Evolutionary conservation across 768 basidiomycete genomes (phyloP), one percentile per base, ranked within the genome.

Genomic region (Auricularia sp.): DNA sequence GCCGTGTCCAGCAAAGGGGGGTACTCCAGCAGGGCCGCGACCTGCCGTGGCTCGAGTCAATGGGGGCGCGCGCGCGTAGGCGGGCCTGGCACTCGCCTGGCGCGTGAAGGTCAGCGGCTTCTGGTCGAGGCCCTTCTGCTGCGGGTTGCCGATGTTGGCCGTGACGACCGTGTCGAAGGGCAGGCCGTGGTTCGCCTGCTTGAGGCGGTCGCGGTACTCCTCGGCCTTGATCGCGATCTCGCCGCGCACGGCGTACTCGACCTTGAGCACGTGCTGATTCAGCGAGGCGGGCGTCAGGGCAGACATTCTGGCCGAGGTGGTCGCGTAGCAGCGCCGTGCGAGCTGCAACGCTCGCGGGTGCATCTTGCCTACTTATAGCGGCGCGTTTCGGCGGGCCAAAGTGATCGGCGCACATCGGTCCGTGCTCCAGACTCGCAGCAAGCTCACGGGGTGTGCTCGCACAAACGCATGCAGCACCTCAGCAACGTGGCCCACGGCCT

Each of bases 131-230:
- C 94, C 94, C 70, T 87, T 88, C 77, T 98, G 95, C 77, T 99
- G 96, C 0, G 97, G 96, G 72, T 99, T 98, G 10, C 96, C 96
- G 66, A 99, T 99, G 78, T 98, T 99, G 67, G 93, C 92, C 35
- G 86, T 89, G 74, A 97, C 96, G 75, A 98, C 82, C 70, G 85
- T 84, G 73, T 86, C 83, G 76, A 98, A 99, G 16, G 94, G 93
- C 16, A 98, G 81, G 21, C 78, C 79, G 68, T 83, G 77, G 65
- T 79, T 73, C 29, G 78, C 77, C 64, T 81, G 75, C 75, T 85
- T 83, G 72, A 98, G 84, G 69, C 81, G 76, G 62, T 87, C 87
- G 64, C 89, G 83, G 69, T 90, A 86, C 63, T 84, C 78, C 75
- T 98, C 94, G 0, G 96, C 93, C 74, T 90, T 92, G 79, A 98